A percentile compares a stretch with the other conserved stretches of the same genome.
Conservation (phyloP, 164 flowering plant genomes). For the Dillenia suffruticosa region DNA sequence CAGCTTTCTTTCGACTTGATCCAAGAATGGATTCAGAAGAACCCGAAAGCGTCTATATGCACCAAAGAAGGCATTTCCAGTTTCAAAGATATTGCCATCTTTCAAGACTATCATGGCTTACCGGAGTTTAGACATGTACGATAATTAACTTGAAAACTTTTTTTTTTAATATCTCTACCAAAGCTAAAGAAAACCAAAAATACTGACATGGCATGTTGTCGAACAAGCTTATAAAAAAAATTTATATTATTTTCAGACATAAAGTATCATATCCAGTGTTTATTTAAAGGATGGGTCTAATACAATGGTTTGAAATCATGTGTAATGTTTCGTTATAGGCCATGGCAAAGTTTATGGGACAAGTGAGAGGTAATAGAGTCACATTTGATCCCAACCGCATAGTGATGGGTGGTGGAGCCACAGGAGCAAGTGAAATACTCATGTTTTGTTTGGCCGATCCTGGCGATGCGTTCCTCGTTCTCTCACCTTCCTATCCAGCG, state of each 20-base stretch:
- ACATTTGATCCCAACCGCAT: slow-evolving; percentile 46
- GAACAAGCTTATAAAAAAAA: too few species aligned
- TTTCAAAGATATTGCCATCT: slow-evolving; percentile 28
- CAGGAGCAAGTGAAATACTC: slow-evolving; percentile 50
- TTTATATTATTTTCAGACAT: too few species aligned
- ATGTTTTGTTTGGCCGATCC: slow-evolving; percentile 55
- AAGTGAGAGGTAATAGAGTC: slow-evolving; percentile 37
- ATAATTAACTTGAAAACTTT: background rate
- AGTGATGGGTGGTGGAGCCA: slow-evolving; percentile 61
- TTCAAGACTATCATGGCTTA: slow-evolving; percentile 37
- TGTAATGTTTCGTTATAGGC: slow-evolving; percentile 23
- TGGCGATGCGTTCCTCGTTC: slow-evolving; percentile 58
- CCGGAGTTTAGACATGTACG: slow-evolving; percentile 22
- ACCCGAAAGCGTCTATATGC: slow-evolving; percentile 16
- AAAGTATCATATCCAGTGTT: too few species aligned
- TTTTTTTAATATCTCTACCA: too few species aligned
- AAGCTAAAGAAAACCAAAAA: too few species aligned
- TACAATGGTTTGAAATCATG: too few species aligned
- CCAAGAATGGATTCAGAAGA: slow-evolving; percentile 16
- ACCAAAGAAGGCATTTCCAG: slow-evolving; percentile 13
- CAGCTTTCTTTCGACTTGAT: slow-evolving; percentile 31
- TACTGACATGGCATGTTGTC: too few species aligned
- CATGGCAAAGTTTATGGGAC: slow-evolving; percentile 52
- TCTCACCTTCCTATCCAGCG: slow-evolving; percentile 67
- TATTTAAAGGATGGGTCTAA: too few species aligned